Evolutionary conservation across 306 rosid genomes (phyloP), one percentile per base, ranked within the genome.

Genomic region (Begonia masoniana): DNA sequence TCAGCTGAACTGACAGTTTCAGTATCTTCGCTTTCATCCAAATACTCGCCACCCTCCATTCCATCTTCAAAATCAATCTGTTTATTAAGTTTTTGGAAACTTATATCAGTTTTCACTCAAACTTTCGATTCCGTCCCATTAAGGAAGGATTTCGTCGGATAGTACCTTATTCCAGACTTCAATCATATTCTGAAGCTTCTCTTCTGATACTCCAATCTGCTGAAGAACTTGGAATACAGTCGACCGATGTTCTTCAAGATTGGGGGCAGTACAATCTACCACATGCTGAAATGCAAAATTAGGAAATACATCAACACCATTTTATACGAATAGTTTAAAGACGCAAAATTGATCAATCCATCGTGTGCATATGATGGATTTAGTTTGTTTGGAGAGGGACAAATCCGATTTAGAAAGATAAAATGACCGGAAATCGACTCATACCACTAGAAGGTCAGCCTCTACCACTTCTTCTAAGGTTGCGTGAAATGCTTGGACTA

Each of bases 161-260:
- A 60, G 60, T 76, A 91, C 96, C 96, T 86, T 91, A 55, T 91
- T 91, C 96, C 94, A 91, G 70, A 91, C 96, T 74, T 86, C 99
- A 64, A 86, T 79, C 99, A 83, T 91, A 68, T 81, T 78, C 56
- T 66, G 75, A 74, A 86, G 76, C 76, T 91, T 91, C 78, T 68
- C 85, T 61, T 74, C 66, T 21, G 93, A 70, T 13, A 83, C 96
- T 9, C 96, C 96, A 46, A 91, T 79, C 76, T 91, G 88, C 71
- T 75, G 76, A 60, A 91, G 99, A 66, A 86, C 93, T 66, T 71
- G 81, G 19, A 83, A 59, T 59, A 91, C 96, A 51, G 95, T 83
- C 47, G 74, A 73, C 41, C 93, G 84, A 66, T 91, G 99, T 75
- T 91, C 99, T 43, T 83, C 81, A 43, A 86, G 87, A 78, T 91